These are phyloP conservation scores for Botrytis fragariae DNA, from an alignment of 2,329 filamentous ascomycete genomes.

Conservation along the genomic window DNA sequence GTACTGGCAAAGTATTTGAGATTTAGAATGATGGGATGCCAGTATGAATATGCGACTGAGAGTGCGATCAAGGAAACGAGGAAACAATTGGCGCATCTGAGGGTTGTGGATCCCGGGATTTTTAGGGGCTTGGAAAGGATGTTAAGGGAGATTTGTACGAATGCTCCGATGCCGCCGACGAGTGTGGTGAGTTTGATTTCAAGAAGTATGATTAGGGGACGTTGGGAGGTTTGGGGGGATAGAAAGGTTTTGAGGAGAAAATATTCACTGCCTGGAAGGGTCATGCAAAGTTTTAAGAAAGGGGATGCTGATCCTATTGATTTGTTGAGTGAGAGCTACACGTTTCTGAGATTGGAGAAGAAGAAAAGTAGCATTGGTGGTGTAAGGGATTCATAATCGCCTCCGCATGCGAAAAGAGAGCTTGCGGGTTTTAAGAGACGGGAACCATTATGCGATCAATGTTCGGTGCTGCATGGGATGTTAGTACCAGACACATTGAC, in stretches of 20 bases:
- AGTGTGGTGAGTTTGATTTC: slow-evolving; percentile 34
- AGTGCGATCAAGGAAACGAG: slow-evolving; percentile 27
- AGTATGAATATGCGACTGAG: slow-evolving; percentile 35
- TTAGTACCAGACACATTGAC: slow-evolving; percentile 19
- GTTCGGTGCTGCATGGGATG: slow-evolving; percentile 44
- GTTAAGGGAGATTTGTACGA: slow-evolving; percentile 30
- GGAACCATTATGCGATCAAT: slow-evolving; percentile 56
- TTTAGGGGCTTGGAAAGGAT: slow-evolving; percentile 26
- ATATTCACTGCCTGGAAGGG: slow-evolving; percentile 27
- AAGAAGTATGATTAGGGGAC: slow-evolving; percentile 32
- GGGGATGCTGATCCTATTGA: slow-evolving; percentile 24
- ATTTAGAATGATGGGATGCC: slow-evolving; percentile 31
- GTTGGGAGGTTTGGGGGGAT: slow-evolving; percentile 32
- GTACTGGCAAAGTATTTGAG: slow-evolving; percentile 33
- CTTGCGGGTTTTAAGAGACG: slow-evolving; percentile 33
- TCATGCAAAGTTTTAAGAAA: slow-evolving; percentile 27
- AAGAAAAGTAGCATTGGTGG: background rate
- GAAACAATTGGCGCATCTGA: slow-evolving; percentile 20
- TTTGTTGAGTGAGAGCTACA: slow-evolving; percentile 30
- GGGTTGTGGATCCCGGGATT: slow-evolving; percentile 23
- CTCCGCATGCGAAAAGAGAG: background rate
- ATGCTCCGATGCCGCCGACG: slow-evolving; percentile 33
- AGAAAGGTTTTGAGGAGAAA: slow-evolving; percentile 25
- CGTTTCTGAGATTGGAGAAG: slow-evolving; percentile 20
- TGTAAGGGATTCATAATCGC: background rate